Base-by-base conservation (phyloP, 2,329 filamentous ascomycete genomes). In the Alternaria consortialis region DNA sequence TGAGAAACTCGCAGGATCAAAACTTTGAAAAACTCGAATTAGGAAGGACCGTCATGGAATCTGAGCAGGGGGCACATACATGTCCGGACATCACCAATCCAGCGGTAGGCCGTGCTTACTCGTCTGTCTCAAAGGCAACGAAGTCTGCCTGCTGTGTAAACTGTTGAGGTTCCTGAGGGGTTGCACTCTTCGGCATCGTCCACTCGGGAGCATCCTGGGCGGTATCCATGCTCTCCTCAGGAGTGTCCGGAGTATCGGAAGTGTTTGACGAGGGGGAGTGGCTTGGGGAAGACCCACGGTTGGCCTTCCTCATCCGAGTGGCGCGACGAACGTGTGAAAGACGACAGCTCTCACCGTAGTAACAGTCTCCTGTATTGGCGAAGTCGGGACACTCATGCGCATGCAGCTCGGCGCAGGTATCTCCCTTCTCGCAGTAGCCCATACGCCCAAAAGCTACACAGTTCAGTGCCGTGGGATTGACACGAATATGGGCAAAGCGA, bases 321-420 rank as follows among this genome's bases (percentile, higher is more conserved):
- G 74, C 74, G 44, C 72, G 70, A 32, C 95, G 92, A 77, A 94
- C 88, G 81, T 99, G 95, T 61, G 89, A 91, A 56, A 97, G 86
- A 77, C 90, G 91, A 84, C 94, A 98, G 68, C 90, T 89, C 80
- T 90, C 61, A 88, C 77, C 87, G 88, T 77, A 88, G 89, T 50
- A 59, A 87, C 95, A 99, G 64, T 85, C 84, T 72, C 94, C 94
- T 62, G 87, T 92, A 81, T 97, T 97, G 85, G 92, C 92, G 83
- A 96, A 97, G 78, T 97, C 91, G 64, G 95, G 94, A 80, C 95
- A 98, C 80, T 98, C 94, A 80, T 91, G 90, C 59, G 94, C 90
- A 82, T 99, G 95, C 63, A 93, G 90, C 66, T 95, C 88, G 62
- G 87, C 80, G 80, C 95, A 98, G 56, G 84, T 80, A 57, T 86